A percentile compares a stretch with the other conserved stretches of the same genome.
phyloP scores from a whole-genome alignment of 768 basidiomycete genomes.

The Kwoniella sp. region DNA sequence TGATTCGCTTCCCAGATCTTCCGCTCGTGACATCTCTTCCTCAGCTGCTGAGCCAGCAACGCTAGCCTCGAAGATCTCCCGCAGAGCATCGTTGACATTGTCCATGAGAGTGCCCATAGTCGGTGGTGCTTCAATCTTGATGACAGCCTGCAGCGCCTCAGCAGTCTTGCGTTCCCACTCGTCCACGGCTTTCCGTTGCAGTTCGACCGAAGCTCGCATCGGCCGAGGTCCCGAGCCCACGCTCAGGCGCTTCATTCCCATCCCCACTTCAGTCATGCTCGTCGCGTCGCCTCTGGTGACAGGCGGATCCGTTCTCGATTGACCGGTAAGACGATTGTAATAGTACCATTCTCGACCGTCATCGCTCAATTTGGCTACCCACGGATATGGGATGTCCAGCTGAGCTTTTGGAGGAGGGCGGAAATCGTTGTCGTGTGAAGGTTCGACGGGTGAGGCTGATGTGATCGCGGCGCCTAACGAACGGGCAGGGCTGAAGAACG shows the following conservation, averaged over 20 bases:
- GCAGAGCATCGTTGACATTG: constrained; percentile 39
- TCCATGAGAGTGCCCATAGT: constrained; percentile 39
- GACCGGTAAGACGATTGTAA: constrained; percentile 70
- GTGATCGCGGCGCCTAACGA: constrained; percentile 16
- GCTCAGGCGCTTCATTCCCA: constrained; percentile 30
- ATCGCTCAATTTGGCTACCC: constrained; percentile 76
- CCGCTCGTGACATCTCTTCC: constrained; percentile 44
- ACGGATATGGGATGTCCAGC: constrained; percentile 62
- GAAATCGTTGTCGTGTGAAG: constrained; percentile 27
- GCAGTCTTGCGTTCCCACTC: constrained; percentile 28
- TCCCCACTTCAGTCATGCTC: constrained; percentile 8
- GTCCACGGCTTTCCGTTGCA: constrained; percentile 28
- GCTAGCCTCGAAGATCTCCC: constrained; percentile 47
- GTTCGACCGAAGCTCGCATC: constrained; percentile 26
- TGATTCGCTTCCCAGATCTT: constrained; percentile 25
- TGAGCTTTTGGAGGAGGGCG: constrained; percentile 25
- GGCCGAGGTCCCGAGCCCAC: constrained; percentile 20
- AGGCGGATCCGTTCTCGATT: constrained; percentile 55
- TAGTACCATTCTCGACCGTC: constrained; percentile 82
- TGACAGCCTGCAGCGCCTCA: constrained; percentile 14
- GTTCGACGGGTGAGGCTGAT: constrained; percentile 48
- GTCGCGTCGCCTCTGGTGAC: constrained; percentile 14
- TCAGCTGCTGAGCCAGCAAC: constrained; percentile 46
- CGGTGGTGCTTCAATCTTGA: constrained; percentile 13
- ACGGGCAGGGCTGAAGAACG: constrained; percentile 16